phyloP scores from a whole-genome alignment of 306 rosid genomes.

The Gillenia trifoliata region DNA sequence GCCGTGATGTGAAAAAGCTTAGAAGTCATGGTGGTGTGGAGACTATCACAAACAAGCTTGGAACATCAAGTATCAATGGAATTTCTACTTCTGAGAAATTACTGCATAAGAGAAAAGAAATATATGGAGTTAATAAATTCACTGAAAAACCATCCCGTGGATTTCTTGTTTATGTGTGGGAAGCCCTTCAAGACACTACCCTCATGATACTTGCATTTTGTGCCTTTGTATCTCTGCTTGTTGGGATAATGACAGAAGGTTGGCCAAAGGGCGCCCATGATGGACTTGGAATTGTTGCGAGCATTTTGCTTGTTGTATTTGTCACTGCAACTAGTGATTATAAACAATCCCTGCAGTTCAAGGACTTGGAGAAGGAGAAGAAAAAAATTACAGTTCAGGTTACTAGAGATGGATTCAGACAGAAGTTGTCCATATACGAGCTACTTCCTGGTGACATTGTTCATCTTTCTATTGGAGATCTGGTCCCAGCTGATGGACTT shows the following conservation, averaged over 20 bases:
- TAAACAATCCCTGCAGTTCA: slow-evolving; percentile 90
- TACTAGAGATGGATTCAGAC: slow-evolving; percentile 76
- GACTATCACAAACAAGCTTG: slow-evolving; percentile 58
- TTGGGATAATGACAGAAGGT: slow-evolving; percentile 84
- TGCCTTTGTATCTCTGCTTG: slow-evolving; percentile 74
- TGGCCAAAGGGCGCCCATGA: slow-evolving; percentile 99
- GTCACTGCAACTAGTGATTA: slow-evolving; percentile 97
- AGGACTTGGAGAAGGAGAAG: slow-evolving; percentile 95
- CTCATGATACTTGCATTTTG: slow-evolving; percentile 90
- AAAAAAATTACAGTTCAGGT: slow-evolving; percentile 81
- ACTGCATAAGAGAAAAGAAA: slow-evolving; percentile 56
- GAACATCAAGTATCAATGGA: slow-evolving; percentile 53
- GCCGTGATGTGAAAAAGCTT: slow-evolving; percentile 82
- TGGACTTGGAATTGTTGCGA: slow-evolving; percentile 98
- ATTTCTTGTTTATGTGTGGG: slow-evolving; percentile 86
- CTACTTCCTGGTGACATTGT: slow-evolving; percentile 95
- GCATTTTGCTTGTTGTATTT: slow-evolving; percentile 92
- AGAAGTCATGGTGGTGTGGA: slow-evolving; percentile 67
- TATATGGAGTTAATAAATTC: slow-evolving; percentile 84
- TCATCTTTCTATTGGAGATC: slow-evolving; percentile 88
- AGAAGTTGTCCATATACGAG: slow-evolving; percentile 88
- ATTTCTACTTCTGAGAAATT: slow-evolving; percentile 62
- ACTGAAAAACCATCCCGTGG: slow-evolving; percentile 78
- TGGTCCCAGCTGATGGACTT: slow-evolving; percentile 97
- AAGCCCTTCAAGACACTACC: slow-evolving; percentile 97